Base-by-base conservation (phyloP, 495 filamentous ascomycete species). In the Trichoderma erinaceum region DNA sequence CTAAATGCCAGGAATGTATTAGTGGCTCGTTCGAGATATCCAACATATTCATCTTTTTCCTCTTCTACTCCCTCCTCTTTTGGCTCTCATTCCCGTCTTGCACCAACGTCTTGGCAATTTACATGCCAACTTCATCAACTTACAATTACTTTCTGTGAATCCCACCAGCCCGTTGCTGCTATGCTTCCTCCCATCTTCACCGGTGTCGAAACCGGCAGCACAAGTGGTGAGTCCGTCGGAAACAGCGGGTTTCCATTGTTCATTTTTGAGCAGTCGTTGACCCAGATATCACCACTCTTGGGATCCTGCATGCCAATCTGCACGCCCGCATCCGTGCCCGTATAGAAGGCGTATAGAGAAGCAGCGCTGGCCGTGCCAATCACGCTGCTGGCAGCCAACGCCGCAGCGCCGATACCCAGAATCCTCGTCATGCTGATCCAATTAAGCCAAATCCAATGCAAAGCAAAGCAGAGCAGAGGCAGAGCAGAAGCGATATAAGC, bases 231-330 rank as follows among this genome's bases (percentile, higher is more conserved):
- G 18, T 73, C 71, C 46, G 65, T 64, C 7, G 77, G 76, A 63
- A 78, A 80, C 11, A 68, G 50, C 1, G 76, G 69, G 1, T 50
- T 58, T 41, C 67, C 69, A 15, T 29, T 18, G 10, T 29, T 32
- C 15, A 70, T 58, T 58, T 68, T 72, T 70, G 78, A 75, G 73
- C 78, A 80, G 29, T 69, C 66, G 72, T 71, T 78, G 69, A 79
- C 76, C 29, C 71, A 76, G 67, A 79, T 74, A 29, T 70, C 69
- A 23, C 73, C 72, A 12, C 74, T 76, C 3, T 72, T 74, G 50
- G 67, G 61, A 65, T 80, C 78, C 65, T 75, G 74, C 35, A 78
- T 63, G n/a, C 79, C 70, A 44, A 80, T 46, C 69, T 80, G 77
- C 8, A 74, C 70, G 4, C 70, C 76, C 32, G 71, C 66, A 13